Conservation (phyloP, 768 basidiomycete genomes). For the Lentinula aciculospora region DNA sequence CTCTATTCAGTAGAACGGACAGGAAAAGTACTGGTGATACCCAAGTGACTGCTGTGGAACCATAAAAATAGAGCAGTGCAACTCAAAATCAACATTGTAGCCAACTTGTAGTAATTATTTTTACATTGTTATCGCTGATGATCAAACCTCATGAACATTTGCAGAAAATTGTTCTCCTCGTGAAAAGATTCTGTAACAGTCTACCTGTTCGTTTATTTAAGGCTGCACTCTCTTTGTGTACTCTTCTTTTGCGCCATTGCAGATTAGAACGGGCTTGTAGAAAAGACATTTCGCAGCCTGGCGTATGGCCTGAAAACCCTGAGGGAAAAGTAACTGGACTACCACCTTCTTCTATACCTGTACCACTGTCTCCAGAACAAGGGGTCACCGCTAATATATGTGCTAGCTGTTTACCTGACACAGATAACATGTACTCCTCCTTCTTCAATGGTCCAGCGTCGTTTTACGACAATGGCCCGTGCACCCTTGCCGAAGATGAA, state of each 20-base stretch:
- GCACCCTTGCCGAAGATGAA: not conserved
- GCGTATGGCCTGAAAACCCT: not conserved
- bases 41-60: not conserved
- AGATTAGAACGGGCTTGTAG: not conserved
- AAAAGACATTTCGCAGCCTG: not conserved
- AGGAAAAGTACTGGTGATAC: not conserved
- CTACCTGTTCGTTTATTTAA: not conserved
- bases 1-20: not conserved
- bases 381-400: not conserved
- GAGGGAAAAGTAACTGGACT: not conserved
- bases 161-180: not conserved
- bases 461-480: not conserved
- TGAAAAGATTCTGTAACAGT: not conserved
- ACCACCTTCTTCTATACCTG: not conserved
- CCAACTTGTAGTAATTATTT: no score
- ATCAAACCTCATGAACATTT: not conserved
- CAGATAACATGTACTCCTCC: not conserved
- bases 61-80: not conserved
- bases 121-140: no score
- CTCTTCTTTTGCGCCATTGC: not conserved
- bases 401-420: not conserved
- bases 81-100: no score
- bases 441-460: not conserved
- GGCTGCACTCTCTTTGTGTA: not conserved
- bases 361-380: not conserved